Conservation (phyloP, 2,329 filamentous ascomycete genomes). For the Fusarium stilboides region DNA sequence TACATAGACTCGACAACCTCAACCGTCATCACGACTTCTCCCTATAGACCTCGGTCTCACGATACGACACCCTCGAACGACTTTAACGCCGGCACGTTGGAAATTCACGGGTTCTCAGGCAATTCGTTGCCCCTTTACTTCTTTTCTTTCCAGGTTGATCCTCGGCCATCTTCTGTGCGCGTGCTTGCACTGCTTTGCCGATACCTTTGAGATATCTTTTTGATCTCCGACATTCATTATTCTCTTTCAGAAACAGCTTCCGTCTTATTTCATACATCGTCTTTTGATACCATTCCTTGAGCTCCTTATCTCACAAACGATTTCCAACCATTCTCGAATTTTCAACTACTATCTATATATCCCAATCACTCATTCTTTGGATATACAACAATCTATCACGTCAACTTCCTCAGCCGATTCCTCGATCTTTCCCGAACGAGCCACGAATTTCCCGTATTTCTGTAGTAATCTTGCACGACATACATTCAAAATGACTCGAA, state of each 20-base stretch:
- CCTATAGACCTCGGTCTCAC: conserved; percentile 22
- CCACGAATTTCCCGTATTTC: conserved; percentile 46
- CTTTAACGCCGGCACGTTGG: conserved; percentile 47
- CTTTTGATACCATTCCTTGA: conserved; percentile 49
- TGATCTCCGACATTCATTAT: conserved; percentile 41
- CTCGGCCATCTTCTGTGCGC: conserved; percentile 63
- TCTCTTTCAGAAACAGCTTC: conserved; percentile 28
- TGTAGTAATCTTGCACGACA: conserved; percentile 38
- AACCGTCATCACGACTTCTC: conserved; percentile 10
- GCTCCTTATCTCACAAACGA: conserved; percentile 33
- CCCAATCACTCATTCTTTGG: conserved; percentile 19
- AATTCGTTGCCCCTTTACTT: conserved; percentile 46
- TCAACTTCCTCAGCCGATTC: conserved; percentile 35
- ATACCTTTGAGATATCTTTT: conserved; percentile 43
- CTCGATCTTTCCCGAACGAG: conserved; percentile 39
- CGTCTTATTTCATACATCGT: conserved; percentile 18
- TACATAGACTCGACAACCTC: conserved; percentile 33
- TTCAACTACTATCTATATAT: conserved; percentile 16
- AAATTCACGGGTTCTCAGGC: conserved; percentile 45
- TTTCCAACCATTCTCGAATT: conserved; percentile 32
- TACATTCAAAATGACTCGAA: conserved; percentile 54
- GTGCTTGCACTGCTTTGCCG: conserved; percentile 49
- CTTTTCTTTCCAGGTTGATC: conserved; percentile 68
- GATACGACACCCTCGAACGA: conserved; percentile 34
- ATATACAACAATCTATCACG: conserved; percentile 40